Conservation (phyloP, 306 rosid genomes). For the Oemleria cerasiformis region DNA sequence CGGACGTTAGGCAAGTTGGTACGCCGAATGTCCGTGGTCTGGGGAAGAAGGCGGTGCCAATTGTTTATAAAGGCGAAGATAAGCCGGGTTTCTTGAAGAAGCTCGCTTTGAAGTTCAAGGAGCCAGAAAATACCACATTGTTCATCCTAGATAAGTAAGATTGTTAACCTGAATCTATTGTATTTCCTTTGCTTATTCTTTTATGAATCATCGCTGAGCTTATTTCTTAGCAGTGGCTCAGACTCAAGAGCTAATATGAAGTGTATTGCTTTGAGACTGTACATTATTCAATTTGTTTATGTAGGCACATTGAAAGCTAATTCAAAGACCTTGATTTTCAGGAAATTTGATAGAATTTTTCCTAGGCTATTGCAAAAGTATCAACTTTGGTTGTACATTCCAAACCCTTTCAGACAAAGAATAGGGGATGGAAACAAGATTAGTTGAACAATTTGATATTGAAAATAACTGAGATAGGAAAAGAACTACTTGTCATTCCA, state of each 20-base stretch:
- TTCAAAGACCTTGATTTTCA: neutral
- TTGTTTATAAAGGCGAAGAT: slow-evolving; percentile 68
- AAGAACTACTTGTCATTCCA: neutral
- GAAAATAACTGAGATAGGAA: neutral
- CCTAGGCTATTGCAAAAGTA: neutral
- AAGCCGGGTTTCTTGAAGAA: slow-evolving; percentile 85
- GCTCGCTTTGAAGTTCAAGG: slow-evolving; percentile 76
- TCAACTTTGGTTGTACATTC: slow-evolving; percentile 9
- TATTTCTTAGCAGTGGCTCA: neutral
- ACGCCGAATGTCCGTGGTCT: slow-evolving; percentile 66
- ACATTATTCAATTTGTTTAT: neutral
- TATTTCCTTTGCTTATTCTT: neutral
- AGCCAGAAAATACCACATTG: slow-evolving; percentile 84
- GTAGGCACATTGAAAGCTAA: neutral
- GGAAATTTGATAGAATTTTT: neutral
- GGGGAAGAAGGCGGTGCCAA: slow-evolving; percentile 64
- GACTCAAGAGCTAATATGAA: slow-evolving; percentile 1
- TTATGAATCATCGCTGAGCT: neutral
- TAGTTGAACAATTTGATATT: neutral
- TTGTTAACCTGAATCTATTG: neutral
- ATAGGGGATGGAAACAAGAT: neutral
- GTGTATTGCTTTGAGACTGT: neutral
- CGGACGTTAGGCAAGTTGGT: slow-evolving; percentile 70
- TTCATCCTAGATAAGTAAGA: slow-evolving; percentile 95
- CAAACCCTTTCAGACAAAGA: neutral